Base-by-base conservation (phyloP, 345 rosid genomes). In the Eucalyptus caleyi region DNA sequence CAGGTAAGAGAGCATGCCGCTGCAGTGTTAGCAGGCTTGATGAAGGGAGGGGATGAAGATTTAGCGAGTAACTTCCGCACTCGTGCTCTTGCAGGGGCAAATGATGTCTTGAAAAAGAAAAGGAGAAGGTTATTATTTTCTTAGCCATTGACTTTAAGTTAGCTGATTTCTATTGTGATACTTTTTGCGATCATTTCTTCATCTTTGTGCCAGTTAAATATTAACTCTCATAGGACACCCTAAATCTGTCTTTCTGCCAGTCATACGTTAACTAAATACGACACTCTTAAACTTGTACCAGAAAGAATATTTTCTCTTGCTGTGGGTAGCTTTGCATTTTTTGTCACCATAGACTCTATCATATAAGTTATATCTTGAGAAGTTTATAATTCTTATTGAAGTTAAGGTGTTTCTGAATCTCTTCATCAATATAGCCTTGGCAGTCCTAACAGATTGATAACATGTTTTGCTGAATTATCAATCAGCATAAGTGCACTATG, bases 1-100 rank as follows among this genome's bases (percentile, higher is more conserved):
- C 92, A 98, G 99, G 98, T 98, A 89, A 96, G 99, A 88, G 99
- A 98, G 95, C 99, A 97, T 92, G 98, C 99, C 50, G 99, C 99
- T 47, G 96, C 98, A 59, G 99, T 98, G 93, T 94, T 98, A 89
- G 99, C 99, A 69, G 99, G 99, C 88, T 91, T 98, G 89, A 94
- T 96, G 98, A 98, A 98, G 93, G 99, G 99, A 69, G 99, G 97
- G 83, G 98, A 97, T 92, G 96, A 95, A 92, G 94, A 93, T 91
- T 94, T 98, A 91, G 97, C 98, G 44, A 93, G 91, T 90, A 95
- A 95, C 83, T 97, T 98, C 93, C 98, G 98, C 77, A 95, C 95
- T 65, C 95, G 97, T 92, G 96, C 98, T 90, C 96, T 95, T 89
- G 92, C 89, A 89, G 97, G 94, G 91, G 99, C 99, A 88, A 97